Evolutionary conservation across 2,329 filamentous ascomycete species (phyloP), one percentile per base, ranked within the genome.

Genomic region (Orbilia ellipsospora): DNA sequence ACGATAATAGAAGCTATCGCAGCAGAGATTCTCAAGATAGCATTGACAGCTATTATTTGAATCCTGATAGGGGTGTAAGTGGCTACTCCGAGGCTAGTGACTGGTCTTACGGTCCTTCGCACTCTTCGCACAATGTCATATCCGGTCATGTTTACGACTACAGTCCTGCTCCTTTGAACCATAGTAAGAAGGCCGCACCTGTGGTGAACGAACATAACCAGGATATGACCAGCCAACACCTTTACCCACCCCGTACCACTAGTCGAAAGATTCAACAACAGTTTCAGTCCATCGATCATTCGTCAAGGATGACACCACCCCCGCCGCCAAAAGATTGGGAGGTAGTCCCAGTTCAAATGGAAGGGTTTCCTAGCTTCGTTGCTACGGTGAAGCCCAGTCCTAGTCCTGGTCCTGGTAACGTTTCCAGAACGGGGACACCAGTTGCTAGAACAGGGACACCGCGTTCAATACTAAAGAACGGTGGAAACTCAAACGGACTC

Each of bases 311-410:
- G 12, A 48, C 59, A 5, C 72, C 72, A 42, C 64, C 64, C 18
- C 51, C 52, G 13, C 72, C 72, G 40, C 72, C 72, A 40, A 75
- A 75, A 54, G 72, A 75, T 51, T 75, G 64, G 64, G 72, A 60
- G 36, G 64, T 65, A 8, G 54, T 75, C 2, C 52, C 64, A 36
- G 36, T 75, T 12, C 44, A 51, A 8, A 68, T 74, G 13, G 56
- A 56, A 15, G 56, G 40, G 2, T 68, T 57, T 26, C 57, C 56
- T 28, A 44, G 28, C 2, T 68, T 67, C 28, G 62, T 67, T 10
- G 48, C 70, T 8, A 18, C 57, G n/a, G 40, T 74, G 12, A 74
- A 62, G 13, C 40, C 62, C 1, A 45, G 20, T n/a, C 31, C 42
- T 13, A 36, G 42, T 12, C 40, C 31, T 10, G 23, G 23, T 23